Conservation (phyloP, 805 yeast species). For the Myxozyma udenii region DNA sequence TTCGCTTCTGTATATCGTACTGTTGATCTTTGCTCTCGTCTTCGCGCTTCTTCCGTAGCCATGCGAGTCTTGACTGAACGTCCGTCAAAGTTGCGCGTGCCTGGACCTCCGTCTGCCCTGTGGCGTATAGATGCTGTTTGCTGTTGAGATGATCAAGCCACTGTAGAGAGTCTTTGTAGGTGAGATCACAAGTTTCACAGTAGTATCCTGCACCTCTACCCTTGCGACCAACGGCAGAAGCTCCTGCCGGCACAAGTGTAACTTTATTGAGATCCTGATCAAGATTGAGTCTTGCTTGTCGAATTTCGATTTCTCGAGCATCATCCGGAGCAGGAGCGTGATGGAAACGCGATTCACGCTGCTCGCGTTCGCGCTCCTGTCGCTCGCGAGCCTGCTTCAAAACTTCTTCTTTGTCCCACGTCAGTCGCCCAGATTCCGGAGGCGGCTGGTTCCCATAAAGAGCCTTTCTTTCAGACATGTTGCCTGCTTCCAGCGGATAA, state of each 20-base stretch:
- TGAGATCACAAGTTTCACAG: slow-evolving; percentile 75
- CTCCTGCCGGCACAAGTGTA: slow-evolving; percentile 39
- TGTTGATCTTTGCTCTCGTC: slow-evolving; percentile 23
- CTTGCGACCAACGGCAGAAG: slow-evolving; percentile 39
- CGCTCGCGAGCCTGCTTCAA: slow-evolving; percentile 26
- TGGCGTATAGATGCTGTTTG: slow-evolving; percentile 49
- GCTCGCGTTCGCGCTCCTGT: slow-evolving; percentile 16
- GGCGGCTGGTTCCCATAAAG: slow-evolving; percentile 21
- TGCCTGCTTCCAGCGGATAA: background rate
- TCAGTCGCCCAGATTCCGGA: slow-evolving; percentile 24
- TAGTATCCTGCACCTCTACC: slow-evolving; percentile 77
- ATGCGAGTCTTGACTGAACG: slow-evolving; percentile 44
- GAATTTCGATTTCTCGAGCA: slow-evolving; percentile 32
- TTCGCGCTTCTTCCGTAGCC: slow-evolving; percentile 39
- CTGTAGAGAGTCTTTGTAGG: slow-evolving; percentile 79
- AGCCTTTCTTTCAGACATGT: slow-evolving; percentile 14
- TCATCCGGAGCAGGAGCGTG: slow-evolving; percentile 31
- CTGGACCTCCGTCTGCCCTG: slow-evolving; percentile 42
- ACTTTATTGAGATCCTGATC: slow-evolving; percentile 38
- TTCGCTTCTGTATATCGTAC: slow-evolving; percentile 44
- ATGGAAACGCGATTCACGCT: slow-evolving; percentile 15
- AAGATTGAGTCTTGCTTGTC: slow-evolving; percentile 34
- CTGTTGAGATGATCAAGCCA: slow-evolving; percentile 81
- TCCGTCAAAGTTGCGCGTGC: slow-evolving; percentile 48
- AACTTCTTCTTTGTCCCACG: slow-evolving; percentile 28